Evolutionary conservation across 495 filamentous ascomycete genomes (phyloP), one percentile per base, ranked within the genome.

Genomic region (Cryomyces antarcticus): DNA sequence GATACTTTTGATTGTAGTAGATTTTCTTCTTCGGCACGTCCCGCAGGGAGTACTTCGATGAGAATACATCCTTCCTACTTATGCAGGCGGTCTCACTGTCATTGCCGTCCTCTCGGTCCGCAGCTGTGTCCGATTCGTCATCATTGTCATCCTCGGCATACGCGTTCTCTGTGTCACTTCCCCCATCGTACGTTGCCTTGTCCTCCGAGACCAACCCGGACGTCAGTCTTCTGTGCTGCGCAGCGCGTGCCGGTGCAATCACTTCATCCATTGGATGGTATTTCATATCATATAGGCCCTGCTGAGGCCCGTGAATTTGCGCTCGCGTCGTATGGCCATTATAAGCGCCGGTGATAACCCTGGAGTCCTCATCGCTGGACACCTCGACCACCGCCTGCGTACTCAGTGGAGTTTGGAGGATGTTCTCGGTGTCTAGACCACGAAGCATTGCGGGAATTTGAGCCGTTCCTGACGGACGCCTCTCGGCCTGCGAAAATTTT

Each of bases 221-320:
- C 1, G 31, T 44, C 41, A 40, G 28, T 7, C n/a, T 24, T 7
- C n/a, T 28, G 5, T 37, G 42, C 27, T 47, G 51, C 7, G 53
- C 51, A 10, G 58, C 48, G 3, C 33, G 45, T 7, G 31, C 44
- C 3, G 56, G 58, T 24, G 45, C 38, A 10, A 53, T 37, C 10
- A 51, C 34, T 27, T 52, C 50, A 33, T 58, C 59, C 50, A 62
- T 55, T 13, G 59, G 59, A 46, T 62, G 59, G 28, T 50, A 56
- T 45, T 54, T 55, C 46, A 49, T 43, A 17, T 60, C 54, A 37
- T 62, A 62, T 29, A 31, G 31, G 1, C 50, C 31, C 10, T 1
- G 10, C 11, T 9, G 10, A 39, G 10, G 33, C 5, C 38, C 42
- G 28, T 44, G 30, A 24, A 35, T 30, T 31, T 41, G 41, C 4